Base-by-base conservation (phyloP, 306 rosid genomes). In the Morella rubra region DNA sequence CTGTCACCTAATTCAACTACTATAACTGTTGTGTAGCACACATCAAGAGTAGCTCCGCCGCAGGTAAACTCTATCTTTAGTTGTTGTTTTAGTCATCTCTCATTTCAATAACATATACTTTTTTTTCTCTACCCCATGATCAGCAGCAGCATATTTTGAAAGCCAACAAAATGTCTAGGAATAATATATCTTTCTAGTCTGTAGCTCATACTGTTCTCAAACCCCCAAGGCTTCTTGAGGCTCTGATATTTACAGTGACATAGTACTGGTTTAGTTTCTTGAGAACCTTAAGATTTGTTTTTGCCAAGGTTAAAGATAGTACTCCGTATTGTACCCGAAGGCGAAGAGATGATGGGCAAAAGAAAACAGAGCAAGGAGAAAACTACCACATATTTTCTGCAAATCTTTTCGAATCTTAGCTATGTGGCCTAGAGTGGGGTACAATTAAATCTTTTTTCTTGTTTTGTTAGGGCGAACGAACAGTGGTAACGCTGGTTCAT, bases 1-100 rank as follows among this genome's bases (percentile, higher is more conserved):
- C 47, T 32, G 40, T 72, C 77, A 18, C 1, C 68, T 73, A 32
- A 24, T 22, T 47, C 72, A 24, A 73, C 79, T 59, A 42, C 71
- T 20, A 32, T 54, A 46, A 80, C 47, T 67, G 74, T 70, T 50
- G 49, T 65, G 6, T 41, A 65, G 50, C 27, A 14, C 7, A 60
- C 40, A 4, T 52, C 13, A 12, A 16, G 0, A 47, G 52, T 49
- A 49, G 15, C 53, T 3, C 53, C 53, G 16, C 5, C 53, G 16
- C 16, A 1, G 58, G 58, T 52, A 20, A 58, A 3, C 65, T 20
- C 65, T 58, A 19, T 15, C n/a, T 56, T 58, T 22, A 19, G 20
- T 8, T 58, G 10, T 58, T 58, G 24, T 22, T 58, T 22, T 22
- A 10, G 4, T 4, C 1, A 55, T 20, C 24, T 52, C 22, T 19